phyloP scores from a whole-genome alignment of 2,329 filamentous ascomycete species.

The Madurella fahalii region DNA sequence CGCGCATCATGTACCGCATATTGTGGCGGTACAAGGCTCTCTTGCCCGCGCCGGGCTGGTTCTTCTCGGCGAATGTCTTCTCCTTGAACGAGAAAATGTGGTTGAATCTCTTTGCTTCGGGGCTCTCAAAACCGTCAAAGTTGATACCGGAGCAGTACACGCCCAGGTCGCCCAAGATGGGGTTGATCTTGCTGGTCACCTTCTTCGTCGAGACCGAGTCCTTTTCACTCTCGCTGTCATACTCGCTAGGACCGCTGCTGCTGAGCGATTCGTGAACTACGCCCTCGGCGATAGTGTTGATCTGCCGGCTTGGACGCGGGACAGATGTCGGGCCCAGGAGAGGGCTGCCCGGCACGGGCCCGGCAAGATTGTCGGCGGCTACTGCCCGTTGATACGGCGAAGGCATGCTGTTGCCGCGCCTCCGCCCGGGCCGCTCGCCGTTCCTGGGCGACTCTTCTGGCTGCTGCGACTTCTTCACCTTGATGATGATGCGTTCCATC shows the following conservation, averaged over 20 bases:
- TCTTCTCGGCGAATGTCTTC: slow-evolving; percentile 77
- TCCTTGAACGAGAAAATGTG: slow-evolving; percentile 96
- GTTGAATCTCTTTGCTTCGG: slow-evolving; percentile 81
- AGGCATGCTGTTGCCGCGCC: slow-evolving; percentile 67
- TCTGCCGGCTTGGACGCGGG: slow-evolving; percentile 48
- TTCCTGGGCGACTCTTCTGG: slow-evolving; percentile 43
- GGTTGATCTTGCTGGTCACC: slow-evolving; percentile 79
- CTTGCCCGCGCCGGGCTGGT: slow-evolving; percentile 71
- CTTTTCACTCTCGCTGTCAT: slow-evolving; percentile 63
- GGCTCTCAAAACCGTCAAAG: slow-evolving; percentile 72
- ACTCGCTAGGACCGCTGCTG: slow-evolving; percentile 68
- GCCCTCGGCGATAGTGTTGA: slow-evolving; percentile 56
- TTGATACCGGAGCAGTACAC: slow-evolving; percentile 74
- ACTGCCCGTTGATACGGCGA: slow-evolving; percentile 68
- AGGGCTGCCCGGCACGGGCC: slow-evolving; percentile 53
- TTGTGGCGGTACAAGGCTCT: slow-evolving; percentile 83
- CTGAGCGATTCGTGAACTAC: slow-evolving; percentile 52
- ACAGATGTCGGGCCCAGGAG: slow-evolving; percentile 49
- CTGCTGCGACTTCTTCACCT: slow-evolving; percentile 78
- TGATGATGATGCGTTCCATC: slow-evolving; percentile 80
- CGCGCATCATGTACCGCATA: slow-evolving; percentile 83
- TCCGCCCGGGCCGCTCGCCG: slow-evolving; percentile 45
- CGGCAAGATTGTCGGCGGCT: slow-evolving; percentile 53
- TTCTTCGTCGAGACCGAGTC: slow-evolving; percentile 51
- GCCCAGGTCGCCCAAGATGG: slow-evolving; percentile 77